Evolutionary conservation across 2,329 filamentous ascomycete species (phyloP), one percentile per base, ranked within the genome.

Genomic region (Tolypocladium tundrense): DNA sequence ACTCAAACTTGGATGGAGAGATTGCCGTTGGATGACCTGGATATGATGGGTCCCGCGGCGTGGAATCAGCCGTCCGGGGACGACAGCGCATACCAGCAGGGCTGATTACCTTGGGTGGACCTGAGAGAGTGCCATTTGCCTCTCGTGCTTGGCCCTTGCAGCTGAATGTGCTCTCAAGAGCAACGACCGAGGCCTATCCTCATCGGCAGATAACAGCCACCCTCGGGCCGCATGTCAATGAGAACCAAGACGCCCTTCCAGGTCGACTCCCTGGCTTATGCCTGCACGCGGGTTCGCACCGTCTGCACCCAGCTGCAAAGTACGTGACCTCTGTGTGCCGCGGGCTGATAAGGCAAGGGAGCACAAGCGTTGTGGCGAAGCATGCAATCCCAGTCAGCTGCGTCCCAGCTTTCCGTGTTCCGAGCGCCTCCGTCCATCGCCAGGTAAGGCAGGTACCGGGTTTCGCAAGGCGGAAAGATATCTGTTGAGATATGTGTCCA

Each of bases 1-100:
- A 65, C 65, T 16, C 65, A 66, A 55, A 65, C 67, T 6, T 71
- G 70, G 68, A 63, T 66, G 55, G 69, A 70, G 60, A 63, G 66
- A 33, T 56, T 65, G 27, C 63, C 62, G 4, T 57, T 69, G 54
- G 66, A 67, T 35, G 61, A 65, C 41, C 58, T 69, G 57, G 61
- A 68, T 40, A 62, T 66, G 57, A 65, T 69, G 62, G 60, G 58
- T 19, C 37, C 62, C 43, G 63, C 59, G 53, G 57, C 60, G 54
- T 70, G 67, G 68, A 58, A 53, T 43, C 58, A 59, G 43, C 42
- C 59, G 35, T 58, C 61, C 35, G 59, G 37, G 54, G 51, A 54
- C n/a, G 27, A 40, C 53, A 43, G 54, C 51, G 54, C 43, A 45
- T 48, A 57, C 40, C 41, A 10, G 6, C 27, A 35, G 21, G 41